These are phyloP conservation scores for Parmelia sp. DNA, from an alignment of 495 filamentous ascomycete genomes.

Conservation along the genomic window DNA sequence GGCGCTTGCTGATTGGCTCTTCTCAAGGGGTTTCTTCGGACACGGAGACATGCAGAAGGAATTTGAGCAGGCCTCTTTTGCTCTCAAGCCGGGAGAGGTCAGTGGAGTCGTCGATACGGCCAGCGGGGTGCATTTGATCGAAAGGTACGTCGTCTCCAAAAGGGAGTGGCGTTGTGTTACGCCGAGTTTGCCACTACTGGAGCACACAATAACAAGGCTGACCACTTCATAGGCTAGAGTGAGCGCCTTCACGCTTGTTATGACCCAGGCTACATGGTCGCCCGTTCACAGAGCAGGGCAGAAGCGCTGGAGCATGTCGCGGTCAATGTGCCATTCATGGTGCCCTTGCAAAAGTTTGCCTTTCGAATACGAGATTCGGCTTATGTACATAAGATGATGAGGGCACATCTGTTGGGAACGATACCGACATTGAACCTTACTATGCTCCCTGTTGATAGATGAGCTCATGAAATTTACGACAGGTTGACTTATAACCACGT, in stretches of 20 bases:
- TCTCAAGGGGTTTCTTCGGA: conserved; percentile 77
- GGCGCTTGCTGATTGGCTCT: conserved; percentile 12
- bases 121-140: conserved; percentile 92
- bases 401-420: neutral
- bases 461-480: neutral
- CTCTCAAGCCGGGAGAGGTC: conserved; percentile 74
- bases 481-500: neutral
- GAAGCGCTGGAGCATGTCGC: neutral
- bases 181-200: neutral
- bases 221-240: neutral
- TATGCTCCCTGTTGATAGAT: neutral
- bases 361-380: neutral
- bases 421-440: neutral
- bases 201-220: neutral
- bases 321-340: neutral
- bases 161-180: neutral
- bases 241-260: neutral
- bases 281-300: neutral
- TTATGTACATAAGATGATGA: neutral
- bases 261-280: neutral
- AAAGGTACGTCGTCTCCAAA: conserved; percentile 56
- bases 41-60: conserved; percentile 97
- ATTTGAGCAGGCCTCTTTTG: conserved; percentile 93
- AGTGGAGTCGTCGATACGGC: conserved; percentile 82
- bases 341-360: neutral